These are phyloP conservation scores for Trichoderma polysporum DNA, from an alignment of 2,329 filamentous ascomycete species.

Conservation along the genomic window DNA sequence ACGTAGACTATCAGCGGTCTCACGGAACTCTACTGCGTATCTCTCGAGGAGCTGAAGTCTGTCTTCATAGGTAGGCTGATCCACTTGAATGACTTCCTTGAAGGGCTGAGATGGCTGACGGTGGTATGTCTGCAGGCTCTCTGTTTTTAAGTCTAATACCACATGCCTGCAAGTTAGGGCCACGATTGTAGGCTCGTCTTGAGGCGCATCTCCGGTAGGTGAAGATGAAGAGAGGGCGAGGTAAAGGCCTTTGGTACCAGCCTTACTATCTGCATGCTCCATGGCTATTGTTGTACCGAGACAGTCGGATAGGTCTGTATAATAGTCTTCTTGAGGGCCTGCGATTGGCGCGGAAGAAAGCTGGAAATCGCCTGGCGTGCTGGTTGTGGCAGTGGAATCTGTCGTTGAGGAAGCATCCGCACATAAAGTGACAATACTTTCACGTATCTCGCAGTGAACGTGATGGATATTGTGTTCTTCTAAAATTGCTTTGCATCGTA, in stretches of 20 bases:
- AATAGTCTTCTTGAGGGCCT: neutral
- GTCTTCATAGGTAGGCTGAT: neutral
- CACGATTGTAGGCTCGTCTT: neutral
- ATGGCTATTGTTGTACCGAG: conserved; percentile 5
- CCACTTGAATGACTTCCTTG: conserved; percentile 7
- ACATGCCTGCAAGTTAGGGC: conserved; percentile 10
- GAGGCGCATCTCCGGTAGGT: too few species aligned
- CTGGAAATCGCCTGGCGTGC: neutral
- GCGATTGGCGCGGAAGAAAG: neutral
- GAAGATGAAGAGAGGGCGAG: neutral
- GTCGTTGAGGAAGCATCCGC: too few species aligned
- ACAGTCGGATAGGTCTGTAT: neutral
- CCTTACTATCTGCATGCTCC: neutral
- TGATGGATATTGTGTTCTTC: neutral
- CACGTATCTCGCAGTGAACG: conserved; percentile 9
- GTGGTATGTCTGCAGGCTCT: neutral
- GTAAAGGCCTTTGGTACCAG: conserved; percentile 10
- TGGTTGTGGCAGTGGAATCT: neutral
- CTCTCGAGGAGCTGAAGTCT: neutral
- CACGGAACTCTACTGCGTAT: too few species aligned
- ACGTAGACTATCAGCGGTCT: too few species aligned
- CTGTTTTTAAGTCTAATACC: neutral
- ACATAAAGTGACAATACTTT: neutral
- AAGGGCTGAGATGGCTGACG: neutral
- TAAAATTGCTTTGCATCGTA: neutral